Percentiles rank a stretch among this genome's conserved stretches.
Evolutionary conservation across 257 asterid genomes (phyloP).

Genomic region (Leonotis leonurus): DNA sequence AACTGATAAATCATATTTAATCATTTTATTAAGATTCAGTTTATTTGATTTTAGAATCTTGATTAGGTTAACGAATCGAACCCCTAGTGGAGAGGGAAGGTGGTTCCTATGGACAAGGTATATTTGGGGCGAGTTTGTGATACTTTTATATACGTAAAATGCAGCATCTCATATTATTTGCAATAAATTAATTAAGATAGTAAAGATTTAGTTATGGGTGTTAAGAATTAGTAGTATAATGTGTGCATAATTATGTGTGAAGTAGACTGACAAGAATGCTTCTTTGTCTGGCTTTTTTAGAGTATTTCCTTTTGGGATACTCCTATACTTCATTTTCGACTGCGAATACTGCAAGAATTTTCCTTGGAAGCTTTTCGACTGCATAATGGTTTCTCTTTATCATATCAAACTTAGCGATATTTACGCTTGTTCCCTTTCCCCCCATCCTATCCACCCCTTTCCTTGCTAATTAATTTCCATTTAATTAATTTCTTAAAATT

Average conservation of each 20-base stretch:
- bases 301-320: slow-evolving; percentile 12
- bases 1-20: no score
- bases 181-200: no score
- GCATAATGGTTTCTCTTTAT: slow-evolving; percentile 76
- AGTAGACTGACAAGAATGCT: slow-evolving; percentile 40
- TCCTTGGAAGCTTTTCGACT: slow-evolving; percentile 65
- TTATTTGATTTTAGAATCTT: no score
- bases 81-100: no score
- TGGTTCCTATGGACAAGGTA: no score
- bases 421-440: slow-evolving; percentile 24
- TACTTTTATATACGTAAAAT: no score
- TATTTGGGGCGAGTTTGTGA: no score
- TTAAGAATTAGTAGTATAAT: neutral
- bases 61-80: no score
- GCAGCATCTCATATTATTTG: no score
- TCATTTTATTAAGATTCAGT: no score
- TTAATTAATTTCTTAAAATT: neutral
- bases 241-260: slow-evolving; percentile 12
- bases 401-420: slow-evolving; percentile 54
- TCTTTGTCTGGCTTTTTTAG: slow-evolving; percentile 39
- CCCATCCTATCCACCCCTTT: neutral
- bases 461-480: neutral
- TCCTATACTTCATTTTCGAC: slow-evolving; percentile 18
- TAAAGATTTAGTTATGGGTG: neutral
- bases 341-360: slow-evolving; percentile 60